phyloP scores from a whole-genome alignment of 768 basidiomycete species.

The Kwoniella bestiolae region DNA sequence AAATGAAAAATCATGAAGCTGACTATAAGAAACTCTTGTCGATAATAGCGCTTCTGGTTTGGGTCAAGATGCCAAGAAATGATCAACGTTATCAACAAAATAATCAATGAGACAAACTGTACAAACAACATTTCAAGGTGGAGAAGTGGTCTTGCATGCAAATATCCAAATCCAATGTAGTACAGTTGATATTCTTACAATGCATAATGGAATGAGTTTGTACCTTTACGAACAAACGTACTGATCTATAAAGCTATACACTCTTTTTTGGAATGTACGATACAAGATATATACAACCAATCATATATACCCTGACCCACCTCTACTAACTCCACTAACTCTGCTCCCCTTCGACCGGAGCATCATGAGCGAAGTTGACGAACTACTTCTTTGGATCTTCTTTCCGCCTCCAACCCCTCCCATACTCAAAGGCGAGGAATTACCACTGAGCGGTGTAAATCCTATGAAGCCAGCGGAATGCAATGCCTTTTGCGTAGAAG shows the following conservation, averaged over 20 bases:
- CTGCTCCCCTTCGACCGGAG: constrained; percentile 19
- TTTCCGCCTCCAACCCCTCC: background rate
- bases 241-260: too few relatives aligned
- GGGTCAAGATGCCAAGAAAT: constrained; percentile 52
- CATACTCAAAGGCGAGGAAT: background rate
- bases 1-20: background rate
- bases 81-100: too few relatives aligned
- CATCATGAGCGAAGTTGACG: constrained; percentile 4
- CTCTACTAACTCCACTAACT: constrained; percentile 17
- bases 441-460: constrained; percentile 4
- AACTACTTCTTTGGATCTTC: background rate
- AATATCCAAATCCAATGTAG: too few relatives aligned
- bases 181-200: too few relatives aligned
- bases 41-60: constrained; percentile 50
- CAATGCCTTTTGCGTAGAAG: background rate
- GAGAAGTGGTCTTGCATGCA: too few relatives aligned
- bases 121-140: too few relatives aligned
- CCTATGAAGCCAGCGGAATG: constrained; percentile 6
- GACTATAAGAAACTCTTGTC: constrained; percentile 2
- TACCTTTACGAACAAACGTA: too few relatives aligned
- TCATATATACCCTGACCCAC: constrained; percentile 31
- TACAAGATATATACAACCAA: background rate
- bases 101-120: too few relatives aligned
- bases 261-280: background rate
- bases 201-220: too few relatives aligned